These are phyloP conservation scores for Skeletonema tropicum DNA, from an alignment of 108 stramenopile species.

Conservation along the genomic window DNA sequence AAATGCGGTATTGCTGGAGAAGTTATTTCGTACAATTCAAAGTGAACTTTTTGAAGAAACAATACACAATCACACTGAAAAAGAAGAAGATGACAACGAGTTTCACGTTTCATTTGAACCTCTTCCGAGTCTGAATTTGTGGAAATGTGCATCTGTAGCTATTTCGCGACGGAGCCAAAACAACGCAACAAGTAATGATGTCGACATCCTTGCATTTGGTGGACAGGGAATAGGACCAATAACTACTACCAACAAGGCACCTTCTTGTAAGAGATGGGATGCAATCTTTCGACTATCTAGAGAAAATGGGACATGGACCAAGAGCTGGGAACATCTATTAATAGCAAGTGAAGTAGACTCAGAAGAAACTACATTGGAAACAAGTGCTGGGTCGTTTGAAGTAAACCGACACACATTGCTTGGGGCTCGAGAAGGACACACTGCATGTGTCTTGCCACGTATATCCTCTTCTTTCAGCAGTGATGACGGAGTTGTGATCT, in stretches of 20 bases:
- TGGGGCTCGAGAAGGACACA: constrained; percentile 41
- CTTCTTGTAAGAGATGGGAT: constrained; percentile 45
- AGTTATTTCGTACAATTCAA: constrained; percentile 50
- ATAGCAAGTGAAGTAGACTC: not conserved
- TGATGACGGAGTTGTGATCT: constrained; percentile 27
- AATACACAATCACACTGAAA: not conserved
- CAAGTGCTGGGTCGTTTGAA: constrained; percentile 36
- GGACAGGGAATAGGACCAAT: constrained; percentile 82
- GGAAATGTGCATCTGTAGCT: constrained; percentile 66
- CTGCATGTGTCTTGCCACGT: constrained; percentile 36
- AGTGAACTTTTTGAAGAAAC: constrained; percentile 42
- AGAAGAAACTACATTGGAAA: not conserved
- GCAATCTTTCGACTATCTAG: constrained; percentile 35
- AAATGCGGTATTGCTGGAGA: constrained; percentile 61
- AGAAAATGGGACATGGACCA: constrained; percentile 36
- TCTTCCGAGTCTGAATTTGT: constrained; percentile 68
- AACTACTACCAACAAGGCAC: not conserved
- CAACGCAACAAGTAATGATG: not conserved
- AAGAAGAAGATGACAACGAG: constrained; percentile 10
- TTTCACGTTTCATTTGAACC: constrained; percentile 20
- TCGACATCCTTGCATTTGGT: constrained; percentile 67
- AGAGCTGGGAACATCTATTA: constrained; percentile 35
- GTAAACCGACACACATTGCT: constrained; percentile 8
- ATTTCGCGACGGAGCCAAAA: constrained; percentile 10
- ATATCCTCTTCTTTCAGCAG: not conserved